Percentiles rank a stretch among this genome's conserved stretches.
Conservation (phyloP, 108 stramenopile species). For the Craspedostauros australis region DNA sequence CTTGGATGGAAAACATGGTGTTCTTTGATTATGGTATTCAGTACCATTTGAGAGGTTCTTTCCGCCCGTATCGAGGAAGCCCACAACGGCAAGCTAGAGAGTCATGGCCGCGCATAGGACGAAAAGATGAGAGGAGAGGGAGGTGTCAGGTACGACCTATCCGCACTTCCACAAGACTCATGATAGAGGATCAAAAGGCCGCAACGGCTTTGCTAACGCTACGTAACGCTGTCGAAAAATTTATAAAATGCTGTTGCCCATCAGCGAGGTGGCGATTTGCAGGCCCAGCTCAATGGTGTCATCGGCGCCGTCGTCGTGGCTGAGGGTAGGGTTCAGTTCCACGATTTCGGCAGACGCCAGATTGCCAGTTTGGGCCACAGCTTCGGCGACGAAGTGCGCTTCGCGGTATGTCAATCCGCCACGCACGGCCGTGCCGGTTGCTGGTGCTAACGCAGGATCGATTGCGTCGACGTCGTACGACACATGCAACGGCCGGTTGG, state of each 20-base stretch:
- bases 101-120: too few species aligned
- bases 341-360: conserved; percentile 96
- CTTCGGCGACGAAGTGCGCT: conserved; percentile 95
- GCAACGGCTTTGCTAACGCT: too few species aligned
- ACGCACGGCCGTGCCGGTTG: conserved; percentile 95
- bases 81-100: too few species aligned
- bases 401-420: conserved; percentile 98
- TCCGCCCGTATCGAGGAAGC: too few species aligned
- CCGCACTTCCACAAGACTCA: too few species aligned
- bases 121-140: too few species aligned
- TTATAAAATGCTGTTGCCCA: conserved; percentile 81
- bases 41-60: too few species aligned
- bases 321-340: conserved; percentile 91
- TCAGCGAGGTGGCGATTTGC: conserved; percentile 69
- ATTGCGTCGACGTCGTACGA: conserved; percentile 98
- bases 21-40: too few species aligned
- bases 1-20: too few species aligned
- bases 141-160: too few species aligned
- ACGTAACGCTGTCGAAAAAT: neutral
- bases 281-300: conserved; percentile 83
- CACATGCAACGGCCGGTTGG: conserved; percentile 76
- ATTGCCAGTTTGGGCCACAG: conserved; percentile 79
- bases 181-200: too few species aligned
- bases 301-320: conserved; percentile 63
- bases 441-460: conserved; percentile 94